Evolutionary conservation across 805 yeast genomes (phyloP).

Genomic region (Kodamaea leandrae): DNA sequence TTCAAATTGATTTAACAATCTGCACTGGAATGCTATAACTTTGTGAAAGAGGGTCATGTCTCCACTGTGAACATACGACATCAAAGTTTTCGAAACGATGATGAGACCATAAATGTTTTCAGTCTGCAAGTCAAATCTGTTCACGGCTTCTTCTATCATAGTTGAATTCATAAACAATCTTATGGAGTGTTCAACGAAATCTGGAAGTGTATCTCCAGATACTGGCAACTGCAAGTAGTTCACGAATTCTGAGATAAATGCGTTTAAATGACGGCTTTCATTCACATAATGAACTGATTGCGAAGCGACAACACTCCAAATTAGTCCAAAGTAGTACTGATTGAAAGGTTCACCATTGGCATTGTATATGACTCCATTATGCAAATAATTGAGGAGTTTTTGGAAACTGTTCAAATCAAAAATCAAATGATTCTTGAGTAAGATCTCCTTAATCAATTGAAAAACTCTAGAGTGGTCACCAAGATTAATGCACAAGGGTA

Average conservation of each 20-base stretch:
- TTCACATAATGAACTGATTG: conserved; percentile 27
- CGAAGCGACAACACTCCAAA: conserved; percentile 34
- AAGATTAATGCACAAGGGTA: conserved; percentile 31
- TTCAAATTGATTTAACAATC: conserved; percentile 35
- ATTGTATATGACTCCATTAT: conserved; percentile 22
- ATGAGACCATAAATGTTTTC: conserved; percentile 35
- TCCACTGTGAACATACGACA: conserved; percentile 14
- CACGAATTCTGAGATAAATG: conserved; percentile 30
- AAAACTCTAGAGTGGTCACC: conserved; percentile 34
- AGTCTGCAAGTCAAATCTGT: conserved; percentile 23
- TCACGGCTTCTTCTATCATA: conserved; percentile 26
- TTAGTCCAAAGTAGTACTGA: conserved; percentile 28
- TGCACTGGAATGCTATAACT: conserved; percentile 28
- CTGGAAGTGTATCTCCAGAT: conserved; percentile 1
- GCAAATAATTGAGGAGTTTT: conserved; percentile 29
- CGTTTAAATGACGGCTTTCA: conserved; percentile 22
- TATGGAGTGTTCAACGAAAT: conserved; percentile 14
- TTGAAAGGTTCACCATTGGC: conserved; percentile 19
- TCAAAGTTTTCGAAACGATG: conserved; percentile 22
- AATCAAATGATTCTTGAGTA: conserved; percentile 30
- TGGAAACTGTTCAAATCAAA: conserved; percentile 27
- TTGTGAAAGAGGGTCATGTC: conserved; percentile 15
- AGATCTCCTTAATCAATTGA: conserved; percentile 35
- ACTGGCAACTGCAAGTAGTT: conserved; percentile 17
- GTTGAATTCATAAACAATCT: conserved; percentile 28